These are phyloP conservation scores for Rhypophila decipiens DNA, from an alignment of 495 filamentous ascomycete species.

Conservation along the genomic window DNA sequence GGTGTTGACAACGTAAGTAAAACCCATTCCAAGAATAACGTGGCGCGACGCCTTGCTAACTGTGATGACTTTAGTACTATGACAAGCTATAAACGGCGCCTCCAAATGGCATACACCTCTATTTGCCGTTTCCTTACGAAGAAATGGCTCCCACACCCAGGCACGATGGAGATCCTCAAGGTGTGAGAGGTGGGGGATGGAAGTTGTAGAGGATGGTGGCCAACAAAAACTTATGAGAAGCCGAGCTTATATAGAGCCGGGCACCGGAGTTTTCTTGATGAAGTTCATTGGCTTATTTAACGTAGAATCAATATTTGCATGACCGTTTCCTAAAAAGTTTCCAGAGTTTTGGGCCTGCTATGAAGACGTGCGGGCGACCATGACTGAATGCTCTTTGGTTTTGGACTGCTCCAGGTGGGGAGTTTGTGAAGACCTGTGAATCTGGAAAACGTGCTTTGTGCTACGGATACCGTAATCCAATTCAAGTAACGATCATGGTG, in stretches of 20 bases:
- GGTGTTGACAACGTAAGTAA: constrained; percentile 86
- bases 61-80: constrained; percentile 70
- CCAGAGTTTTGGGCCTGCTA: too few species aligned
- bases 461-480: too few species aligned
- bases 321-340: background rate
- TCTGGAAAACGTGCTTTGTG: too few species aligned
- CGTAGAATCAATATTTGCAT: constrained; percentile 22
- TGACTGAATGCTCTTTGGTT: too few species aligned
- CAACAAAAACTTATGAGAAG: constrained; percentile 6
- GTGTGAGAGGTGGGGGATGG: background rate
- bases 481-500: too few species aligned
- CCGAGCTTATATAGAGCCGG: constrained; percentile 10
- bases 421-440: too few species aligned
- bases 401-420: too few species aligned
- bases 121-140: constrained; percentile 30
- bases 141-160: constrained; percentile 9
- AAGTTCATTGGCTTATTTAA: constrained; percentile 18
- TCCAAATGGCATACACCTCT: constrained; percentile 31
- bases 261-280: constrained; percentile 15
- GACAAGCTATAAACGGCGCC: constrained; percentile 81
- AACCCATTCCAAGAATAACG: background rate
- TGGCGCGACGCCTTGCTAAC: constrained; percentile 48
- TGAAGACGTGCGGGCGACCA: too few species aligned
- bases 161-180: constrained; percentile 1
- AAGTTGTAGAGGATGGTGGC: constrained; percentile 9